Conservation (phyloP, 345 rosid genomes). For the Geranium brycei region DNA sequence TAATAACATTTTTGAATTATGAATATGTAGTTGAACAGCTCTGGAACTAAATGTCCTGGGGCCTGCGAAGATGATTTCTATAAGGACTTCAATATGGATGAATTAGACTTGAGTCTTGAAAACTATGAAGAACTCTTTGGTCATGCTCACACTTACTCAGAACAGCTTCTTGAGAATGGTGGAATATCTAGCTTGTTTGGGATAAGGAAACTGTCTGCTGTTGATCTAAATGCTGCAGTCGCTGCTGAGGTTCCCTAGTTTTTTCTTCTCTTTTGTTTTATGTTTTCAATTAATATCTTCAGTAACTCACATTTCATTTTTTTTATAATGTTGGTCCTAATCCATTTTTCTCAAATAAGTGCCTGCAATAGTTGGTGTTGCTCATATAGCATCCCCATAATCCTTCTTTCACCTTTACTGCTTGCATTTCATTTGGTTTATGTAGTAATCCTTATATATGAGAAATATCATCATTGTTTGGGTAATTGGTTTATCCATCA, state of each 20-base stretch:
- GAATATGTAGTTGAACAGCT: conserved; percentile 31
- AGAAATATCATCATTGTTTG: too few species aligned
- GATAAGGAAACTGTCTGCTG: conserved; percentile 38
- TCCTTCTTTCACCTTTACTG: too few species aligned
- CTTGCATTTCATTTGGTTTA: too few species aligned
- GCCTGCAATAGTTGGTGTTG: too few species aligned
- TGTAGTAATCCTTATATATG: too few species aligned
- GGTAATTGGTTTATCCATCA: too few species aligned
- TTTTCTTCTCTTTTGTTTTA: not conserved
- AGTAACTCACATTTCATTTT: not conserved
- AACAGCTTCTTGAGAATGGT: conserved; percentile 68
- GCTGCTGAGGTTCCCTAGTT: conserved; percentile 47
- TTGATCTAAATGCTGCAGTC: conserved; percentile 45
- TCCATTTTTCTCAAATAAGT: too few species aligned
- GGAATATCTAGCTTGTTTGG: conserved; percentile 81
- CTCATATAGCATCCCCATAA: too few species aligned
- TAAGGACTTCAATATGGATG: conserved; percentile 63
- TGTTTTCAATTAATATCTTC: not conserved
- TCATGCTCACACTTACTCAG: conserved; percentile 55
- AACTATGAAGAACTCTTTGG: conserved; percentile 96
- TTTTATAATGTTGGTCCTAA: not conserved
- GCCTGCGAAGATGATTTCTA: conserved; percentile 43
- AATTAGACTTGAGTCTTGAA: conserved; percentile 71
- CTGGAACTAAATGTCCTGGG: conserved; percentile 29
- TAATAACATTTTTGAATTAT: conserved; percentile 5